Evolutionary conservation across 2,329 filamentous ascomycete species (phyloP).

Genomic region (Colletotrichum destructivum): DNA sequence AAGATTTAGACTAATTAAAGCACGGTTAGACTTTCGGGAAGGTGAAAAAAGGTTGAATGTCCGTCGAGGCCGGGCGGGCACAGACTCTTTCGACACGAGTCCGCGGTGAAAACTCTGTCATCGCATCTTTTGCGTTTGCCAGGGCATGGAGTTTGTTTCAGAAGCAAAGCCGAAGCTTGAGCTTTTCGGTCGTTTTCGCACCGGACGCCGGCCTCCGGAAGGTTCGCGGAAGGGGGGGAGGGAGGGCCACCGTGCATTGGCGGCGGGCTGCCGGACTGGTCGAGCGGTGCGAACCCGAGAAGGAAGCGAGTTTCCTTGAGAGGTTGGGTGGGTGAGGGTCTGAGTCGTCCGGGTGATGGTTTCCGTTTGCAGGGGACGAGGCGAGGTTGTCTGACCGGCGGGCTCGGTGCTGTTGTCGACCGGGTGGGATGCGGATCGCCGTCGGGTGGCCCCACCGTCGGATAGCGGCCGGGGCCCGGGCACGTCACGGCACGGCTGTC

Average conservation of each 20-base stretch:
- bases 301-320: slow-evolving; percentile 8
- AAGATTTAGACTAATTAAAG: not conserved
- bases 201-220: slow-evolving; percentile 14
- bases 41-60: slow-evolving; percentile 21
- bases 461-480: not conserved
- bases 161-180: slow-evolving; percentile 34
- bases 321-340: not conserved
- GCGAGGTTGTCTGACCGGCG: slow-evolving; percentile 16
- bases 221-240: slow-evolving; percentile 3
- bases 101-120: slow-evolving; percentile 21
- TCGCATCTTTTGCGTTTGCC: slow-evolving; percentile 13
- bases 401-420: not conserved
- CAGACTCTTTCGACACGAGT: slow-evolving; percentile 9
- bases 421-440: not conserved
- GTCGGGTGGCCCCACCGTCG: not conserved
- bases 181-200: slow-evolving; percentile 14
- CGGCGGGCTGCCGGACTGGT: not conserved
- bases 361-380: not conserved
- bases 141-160: slow-evolving; percentile 23
- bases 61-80: slow-evolving; percentile 25
- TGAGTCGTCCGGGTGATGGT: not conserved
- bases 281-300: slow-evolving; percentile 14
- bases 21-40: slow-evolving; percentile 33
- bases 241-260: slow-evolving; percentile 4
- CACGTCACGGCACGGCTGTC: no score